A percentile compares a stretch with the other conserved stretches of the same genome.
phyloP scores from a whole-genome alignment of 768 basidiomycete genomes.

The Termitomyces sp. region DNA sequence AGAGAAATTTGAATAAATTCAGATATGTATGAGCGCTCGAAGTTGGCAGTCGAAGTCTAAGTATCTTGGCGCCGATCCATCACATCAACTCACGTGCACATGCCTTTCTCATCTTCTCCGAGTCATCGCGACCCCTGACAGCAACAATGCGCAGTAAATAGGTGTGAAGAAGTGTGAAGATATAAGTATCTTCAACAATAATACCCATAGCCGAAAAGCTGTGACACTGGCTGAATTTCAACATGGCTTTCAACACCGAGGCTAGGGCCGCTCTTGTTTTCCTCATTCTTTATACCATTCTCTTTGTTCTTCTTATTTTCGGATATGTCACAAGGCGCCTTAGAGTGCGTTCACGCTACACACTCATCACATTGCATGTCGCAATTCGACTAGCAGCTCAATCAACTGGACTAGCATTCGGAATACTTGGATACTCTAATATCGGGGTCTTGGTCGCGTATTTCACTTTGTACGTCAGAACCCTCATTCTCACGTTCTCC shows the following conservation, averaged over 20 bases:
- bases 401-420: conserved; percentile 34
- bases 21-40: too few species aligned
- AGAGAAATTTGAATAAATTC: too few species aligned
- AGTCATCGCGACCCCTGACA: background rate
- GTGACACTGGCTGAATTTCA: background rate
- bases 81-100: background rate
- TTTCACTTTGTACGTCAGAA: conserved; percentile 22
- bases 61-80: too few species aligned
- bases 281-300: conserved; percentile 30
- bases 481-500: background rate
- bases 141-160: background rate
- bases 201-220: background rate
- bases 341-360: conserved; percentile 30
- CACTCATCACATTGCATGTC: conserved; percentile 32
- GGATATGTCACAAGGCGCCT: conserved; percentile 28
- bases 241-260: conserved; percentile 24
- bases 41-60: too few species aligned
- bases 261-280: conserved; percentile 31
- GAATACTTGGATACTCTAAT: conserved; percentile 28
- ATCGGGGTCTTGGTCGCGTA: conserved; percentile 30
- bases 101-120: background rate
- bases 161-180: background rate
- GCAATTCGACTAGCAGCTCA: conserved; percentile 34
- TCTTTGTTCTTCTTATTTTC: conserved; percentile 28
- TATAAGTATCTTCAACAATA: background rate